phyloP scores from a whole-genome alignment of 106 monocot species.

The Phalaenopsis aphrodite region DNA sequence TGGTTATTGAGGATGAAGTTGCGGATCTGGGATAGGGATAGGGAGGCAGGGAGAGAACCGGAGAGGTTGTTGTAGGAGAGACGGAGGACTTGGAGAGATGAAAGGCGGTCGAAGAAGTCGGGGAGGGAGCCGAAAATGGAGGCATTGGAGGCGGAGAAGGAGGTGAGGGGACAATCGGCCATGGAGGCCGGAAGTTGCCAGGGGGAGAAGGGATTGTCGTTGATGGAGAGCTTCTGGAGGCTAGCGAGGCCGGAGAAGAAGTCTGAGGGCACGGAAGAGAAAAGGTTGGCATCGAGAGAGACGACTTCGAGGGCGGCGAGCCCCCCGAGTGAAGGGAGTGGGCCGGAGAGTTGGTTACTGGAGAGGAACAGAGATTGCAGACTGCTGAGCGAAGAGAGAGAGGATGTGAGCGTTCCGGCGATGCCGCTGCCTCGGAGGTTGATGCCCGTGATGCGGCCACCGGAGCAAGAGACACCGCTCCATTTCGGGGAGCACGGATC shows the following conservation, averaged over 20 bases:
- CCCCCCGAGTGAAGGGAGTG: constrained; percentile 44
- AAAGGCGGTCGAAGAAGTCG: constrained; percentile 34
- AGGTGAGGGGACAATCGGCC: constrained; percentile 12
- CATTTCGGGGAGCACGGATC: constrained; percentile 19
- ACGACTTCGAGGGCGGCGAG: constrained; percentile 32
- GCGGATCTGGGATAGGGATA: constrained; percentile 26
- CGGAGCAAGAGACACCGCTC: constrained; percentile 45
- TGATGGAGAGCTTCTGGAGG: constrained; percentile 44
- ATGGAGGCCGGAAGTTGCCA: constrained; percentile 44
- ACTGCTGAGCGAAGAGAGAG: constrained; percentile 30
- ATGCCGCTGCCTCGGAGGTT: constrained; percentile 23
- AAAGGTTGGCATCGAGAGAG: constrained; percentile 40
- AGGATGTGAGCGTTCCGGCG: constrained; percentile 31
- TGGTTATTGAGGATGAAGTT: constrained; percentile 61
- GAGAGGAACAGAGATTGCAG: constrained; percentile 46
- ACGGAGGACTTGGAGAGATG: constrained; percentile 28
- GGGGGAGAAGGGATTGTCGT: constrained; percentile 42
- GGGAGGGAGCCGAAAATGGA: constrained; percentile 46
- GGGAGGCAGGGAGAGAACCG: constrained; percentile 35
- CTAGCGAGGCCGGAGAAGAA: constrained; percentile 58
- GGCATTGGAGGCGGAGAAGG: constrained; percentile 59
- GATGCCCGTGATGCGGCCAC: constrained; percentile 37
- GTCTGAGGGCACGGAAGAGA: constrained; percentile 35
- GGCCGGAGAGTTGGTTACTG: constrained; percentile 36
- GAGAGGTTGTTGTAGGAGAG: constrained; percentile 69